Evolutionary conservation across 768 basidiomycete genomes (phyloP), one percentile per base, ranked within the genome.

Genomic region (Trametes elegans): DNA sequence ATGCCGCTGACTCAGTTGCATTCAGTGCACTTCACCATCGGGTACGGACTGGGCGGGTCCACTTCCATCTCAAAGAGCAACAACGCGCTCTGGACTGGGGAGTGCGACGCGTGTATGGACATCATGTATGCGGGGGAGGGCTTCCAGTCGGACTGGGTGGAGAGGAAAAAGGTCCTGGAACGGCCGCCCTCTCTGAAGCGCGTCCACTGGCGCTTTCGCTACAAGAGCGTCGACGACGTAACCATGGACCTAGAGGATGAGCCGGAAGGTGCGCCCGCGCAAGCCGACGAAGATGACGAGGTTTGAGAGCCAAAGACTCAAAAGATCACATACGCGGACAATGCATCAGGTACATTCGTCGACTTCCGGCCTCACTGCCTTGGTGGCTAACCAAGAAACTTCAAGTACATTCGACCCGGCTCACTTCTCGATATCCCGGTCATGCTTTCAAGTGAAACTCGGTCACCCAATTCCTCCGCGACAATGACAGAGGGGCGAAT

Each of bases 31-130:
- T 28, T 62, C 6, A 53, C 57, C 1, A 26, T 59, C 13, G 41
- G 36, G 2, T 62, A 59, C 45, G 50, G 42, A 4, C 42, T 55
- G 5, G 49, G 42, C 8, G 61, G 57, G 1, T 18, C 21, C 11
- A 48, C 27, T 3, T 49, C 47, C 7, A 21, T 59, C 2, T 34
- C n/a, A 7, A 16, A 51, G 5, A 26, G n/a, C n/a, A 48, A 57
- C 31, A 42, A 59, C n/a, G 27, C 7, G 8, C 3, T 48, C 4
- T 62, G 61, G 61, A 16, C 42, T 7, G 61, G 61, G 2, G 57
- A 62, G 28, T 62, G 61, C 32, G 61, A 56, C 46, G 50, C 50
- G 1, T 62, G 61, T 28, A 56, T 58, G 42, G 41, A 48, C 31
- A 52, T 57, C 27, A 49, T 62, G 54, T 58, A 49, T 31, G 23